Evolutionary conservation across 257 asterid species (phyloP).

Genomic region (Cordia subcordata): DNA sequence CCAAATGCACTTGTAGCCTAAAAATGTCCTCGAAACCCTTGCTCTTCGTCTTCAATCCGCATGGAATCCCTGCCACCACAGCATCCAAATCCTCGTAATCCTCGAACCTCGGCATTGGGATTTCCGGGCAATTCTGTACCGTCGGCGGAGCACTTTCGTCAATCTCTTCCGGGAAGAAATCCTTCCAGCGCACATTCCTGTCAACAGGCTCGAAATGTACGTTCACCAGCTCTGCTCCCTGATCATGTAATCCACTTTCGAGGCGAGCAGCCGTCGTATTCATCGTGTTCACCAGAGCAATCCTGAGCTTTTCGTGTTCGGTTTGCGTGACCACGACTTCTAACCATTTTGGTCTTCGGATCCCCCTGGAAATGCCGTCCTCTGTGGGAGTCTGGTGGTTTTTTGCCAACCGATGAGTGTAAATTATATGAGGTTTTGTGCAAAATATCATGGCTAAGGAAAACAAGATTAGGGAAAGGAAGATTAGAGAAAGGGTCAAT

Average conservation of each 20-base stretch:
- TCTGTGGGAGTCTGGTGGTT: not conserved
- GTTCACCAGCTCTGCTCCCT: not conserved
- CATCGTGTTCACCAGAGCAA: conserved; percentile 34
- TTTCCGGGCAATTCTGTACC: conserved; percentile 30
- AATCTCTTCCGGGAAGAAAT: conserved; percentile 33
- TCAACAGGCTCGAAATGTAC: conserved; percentile 20
- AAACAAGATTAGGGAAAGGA: conserved; percentile 33
- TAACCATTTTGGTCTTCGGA: conserved; percentile 32
- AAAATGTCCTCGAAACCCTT: conserved; percentile 18
- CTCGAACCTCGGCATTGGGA: conserved; percentile 32
- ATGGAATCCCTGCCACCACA: conserved; percentile 32
- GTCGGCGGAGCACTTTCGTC: conserved; percentile 17
- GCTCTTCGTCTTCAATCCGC: conserved; percentile 8
- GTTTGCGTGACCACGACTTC: conserved; percentile 13
- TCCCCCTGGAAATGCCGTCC: too few species aligned
- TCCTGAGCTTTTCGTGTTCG: conserved; percentile 17
- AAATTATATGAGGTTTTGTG: not conserved
- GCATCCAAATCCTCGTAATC: conserved; percentile 24
- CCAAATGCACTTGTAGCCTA: conserved; percentile 38
- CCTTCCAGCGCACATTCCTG: conserved; percentile 18
- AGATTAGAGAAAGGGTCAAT: conserved; percentile 20
- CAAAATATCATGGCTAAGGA: conserved; percentile 19
- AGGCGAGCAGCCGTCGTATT: not conserved
- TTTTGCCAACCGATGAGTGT: not conserved
- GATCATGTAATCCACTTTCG: conserved; percentile 5